Base-by-base conservation (phyloP, 305 asterid species). In the Striga hermonthica region DNA sequence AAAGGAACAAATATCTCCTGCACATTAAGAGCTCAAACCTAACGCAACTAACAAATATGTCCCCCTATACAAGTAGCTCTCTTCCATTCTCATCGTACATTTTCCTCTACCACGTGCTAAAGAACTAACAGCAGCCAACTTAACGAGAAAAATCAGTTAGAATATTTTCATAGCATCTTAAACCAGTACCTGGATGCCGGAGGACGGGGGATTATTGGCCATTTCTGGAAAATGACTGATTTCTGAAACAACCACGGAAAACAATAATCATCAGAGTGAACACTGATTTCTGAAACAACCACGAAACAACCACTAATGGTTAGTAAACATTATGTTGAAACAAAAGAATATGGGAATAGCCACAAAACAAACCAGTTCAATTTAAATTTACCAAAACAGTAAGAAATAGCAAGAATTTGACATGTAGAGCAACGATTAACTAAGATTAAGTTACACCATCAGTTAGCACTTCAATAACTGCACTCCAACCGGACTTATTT, bases 141-240 rank as follows among this genome's bases (percentile, higher is more conserved):
- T 22, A 22, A 22, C 31, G 2, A 22, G 31, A 22, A 22, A 22
- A 22, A 0, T 22, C 31, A 22, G 31, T 22, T 22, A 22, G 1
- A 22, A 22, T 22, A 22, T 22, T 22, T 49, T 1, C n/a, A 15
- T 66, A 57, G 64, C 66, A 57, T 69, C 45, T 40, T 31, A 16
- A 60, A 35, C 9, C 39, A 9, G 60, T 77, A 82, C 88, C 88
- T 80, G 85, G 76, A 78, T 67, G 62, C 87, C 84, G 39, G 76
- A 52, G 75, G 80, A 57, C 34, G 72, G 88, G 67, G 85, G 68
- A 47, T 80, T 80, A 65, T 80, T 80, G 72, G 80, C 79, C 88
- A 82, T 82, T 74, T 66, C 77, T 45, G 65, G 76, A 64, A 63
- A 74, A 68, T 67, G 74, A 47, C 67, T 59, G 68, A 61, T 57